phyloP scores from a whole-genome alignment of 495 filamentous ascomycete genomes.

The Jackrogersella multiformis region DNA sequence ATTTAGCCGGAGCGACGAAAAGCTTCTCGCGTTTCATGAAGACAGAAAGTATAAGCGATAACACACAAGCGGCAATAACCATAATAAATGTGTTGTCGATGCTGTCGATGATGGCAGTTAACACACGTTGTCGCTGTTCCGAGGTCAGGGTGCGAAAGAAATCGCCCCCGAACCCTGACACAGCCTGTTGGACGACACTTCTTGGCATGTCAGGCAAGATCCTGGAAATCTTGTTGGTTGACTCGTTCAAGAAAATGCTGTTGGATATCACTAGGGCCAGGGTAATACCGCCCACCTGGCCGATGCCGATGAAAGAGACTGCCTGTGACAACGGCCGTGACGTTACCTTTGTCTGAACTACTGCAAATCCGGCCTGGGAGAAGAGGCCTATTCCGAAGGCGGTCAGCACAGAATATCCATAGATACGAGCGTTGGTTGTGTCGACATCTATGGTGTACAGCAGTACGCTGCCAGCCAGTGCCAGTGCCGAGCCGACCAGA shows the following conservation, averaged over 20 bases:
- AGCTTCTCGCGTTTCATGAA: background rate
- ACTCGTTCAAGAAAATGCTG: slow-evolving; percentile 3
- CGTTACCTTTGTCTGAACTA: background rate
- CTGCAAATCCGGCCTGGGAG: slow-evolving; percentile 26
- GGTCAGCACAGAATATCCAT: slow-evolving; percentile 60
- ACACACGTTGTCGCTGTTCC: background rate
- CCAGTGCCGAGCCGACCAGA: slow-evolving; percentile 53
- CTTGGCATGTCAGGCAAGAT: background rate
- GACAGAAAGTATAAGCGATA: background rate
- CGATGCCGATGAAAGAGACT: background rate
- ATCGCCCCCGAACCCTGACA: background rate
- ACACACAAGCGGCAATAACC: background rate
- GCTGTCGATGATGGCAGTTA: background rate
- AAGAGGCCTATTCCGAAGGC: slow-evolving; percentile 57
- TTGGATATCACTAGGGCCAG: background rate
- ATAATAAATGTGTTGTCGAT: slow-evolving; percentile 9
- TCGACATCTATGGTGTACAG: slow-evolving; percentile 47
- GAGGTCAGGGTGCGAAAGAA: background rate
- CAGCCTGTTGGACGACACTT: background rate
- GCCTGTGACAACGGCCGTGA: background rate
- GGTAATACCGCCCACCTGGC: slow-evolving; percentile 8
- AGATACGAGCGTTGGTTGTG: slow-evolving; percentile 50
- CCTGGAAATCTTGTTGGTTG: background rate
- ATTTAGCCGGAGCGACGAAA: background rate
- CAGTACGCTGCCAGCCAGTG: slow-evolving; percentile 52